These are phyloP conservation scores for Phytopythium ostracodes DNA, from an alignment of 352 stramenopile species.

Conservation along the genomic window DNA sequence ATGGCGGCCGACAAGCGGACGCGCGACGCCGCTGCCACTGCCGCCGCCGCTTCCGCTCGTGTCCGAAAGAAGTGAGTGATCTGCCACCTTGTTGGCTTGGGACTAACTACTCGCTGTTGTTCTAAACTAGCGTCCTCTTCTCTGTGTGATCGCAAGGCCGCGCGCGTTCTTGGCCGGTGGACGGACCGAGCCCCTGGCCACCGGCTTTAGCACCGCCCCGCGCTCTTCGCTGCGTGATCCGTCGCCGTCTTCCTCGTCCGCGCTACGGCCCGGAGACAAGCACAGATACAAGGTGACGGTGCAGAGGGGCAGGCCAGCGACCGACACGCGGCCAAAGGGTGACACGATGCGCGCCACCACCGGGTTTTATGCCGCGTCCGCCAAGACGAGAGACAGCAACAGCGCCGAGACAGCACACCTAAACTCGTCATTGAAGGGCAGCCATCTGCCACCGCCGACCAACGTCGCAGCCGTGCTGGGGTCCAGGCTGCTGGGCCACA, in stretches of 20 bases:
- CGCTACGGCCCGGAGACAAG: not conserved
- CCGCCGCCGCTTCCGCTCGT: not conserved
- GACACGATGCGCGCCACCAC: not conserved
- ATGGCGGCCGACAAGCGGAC: not conserved
- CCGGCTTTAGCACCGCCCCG: not conserved
- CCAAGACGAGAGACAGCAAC: not conserved
- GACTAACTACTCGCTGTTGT: no score
- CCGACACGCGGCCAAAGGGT: not conserved
- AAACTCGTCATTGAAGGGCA: conserved; percentile 9
- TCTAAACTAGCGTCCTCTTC: not conserved
- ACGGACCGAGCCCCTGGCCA: not conserved
- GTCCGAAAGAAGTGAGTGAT: not conserved
- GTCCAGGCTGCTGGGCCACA: conserved; percentile 6
- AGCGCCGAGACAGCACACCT: not conserved
- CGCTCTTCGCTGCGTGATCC: not conserved
- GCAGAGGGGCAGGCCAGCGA: not conserved
- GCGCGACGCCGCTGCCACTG: not conserved
- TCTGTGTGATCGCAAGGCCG: not conserved
- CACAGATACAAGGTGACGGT: not conserved
- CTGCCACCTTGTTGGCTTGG: no score
- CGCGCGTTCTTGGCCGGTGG: not conserved
- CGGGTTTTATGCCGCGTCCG: not conserved
- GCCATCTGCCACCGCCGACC: conserved; percentile 18
- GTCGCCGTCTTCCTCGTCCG: not conserved
- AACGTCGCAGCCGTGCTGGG: conserved; percentile 17